Percentiles rank a stretch among this genome's conserved stretches.
Evolutionary conservation across 805 yeast genomes (phyloP).

Genomic region (Dipodascus geniculatus): DNA sequence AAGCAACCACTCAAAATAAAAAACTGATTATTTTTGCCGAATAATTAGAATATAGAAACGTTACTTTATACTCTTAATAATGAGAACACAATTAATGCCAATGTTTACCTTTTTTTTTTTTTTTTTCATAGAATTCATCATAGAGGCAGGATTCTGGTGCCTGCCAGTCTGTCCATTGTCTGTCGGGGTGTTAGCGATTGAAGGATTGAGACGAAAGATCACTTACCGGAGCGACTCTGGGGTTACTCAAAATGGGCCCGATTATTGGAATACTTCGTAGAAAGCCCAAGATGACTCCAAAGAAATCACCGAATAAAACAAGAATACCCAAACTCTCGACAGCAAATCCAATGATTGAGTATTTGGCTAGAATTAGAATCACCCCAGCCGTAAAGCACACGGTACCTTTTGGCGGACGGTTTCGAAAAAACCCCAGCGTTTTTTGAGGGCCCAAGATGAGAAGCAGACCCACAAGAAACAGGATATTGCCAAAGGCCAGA

Average conservation of each 20-base stretch:
- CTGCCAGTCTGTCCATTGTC: slow-evolving; percentile 48
- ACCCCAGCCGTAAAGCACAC: slow-evolving; percentile 70
- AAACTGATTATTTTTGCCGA: neutral
- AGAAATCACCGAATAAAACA: slow-evolving; percentile 86
- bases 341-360: slow-evolving; percentile 75
- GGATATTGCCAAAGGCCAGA: slow-evolving; percentile 77
- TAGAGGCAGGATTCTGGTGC: slow-evolving; percentile 56
- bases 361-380: slow-evolving; percentile 55
- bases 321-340: slow-evolving; percentile 83
- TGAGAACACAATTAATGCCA: neutral
- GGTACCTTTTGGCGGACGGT: slow-evolving; percentile 82
- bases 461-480: slow-evolving; percentile 71
- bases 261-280: slow-evolving; percentile 77
- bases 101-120: no score
- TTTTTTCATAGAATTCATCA: slow-evolving; percentile 18
- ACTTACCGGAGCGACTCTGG: slow-evolving; percentile 62
- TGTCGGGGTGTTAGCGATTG: slow-evolving; percentile 5
- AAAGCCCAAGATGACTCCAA: slow-evolving; percentile 78
- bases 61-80: no score
- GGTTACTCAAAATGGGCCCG: slow-evolving; percentile 76
- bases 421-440: slow-evolving; percentile 63
- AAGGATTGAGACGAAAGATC: neutral
- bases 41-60: neutral
- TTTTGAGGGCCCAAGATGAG: slow-evolving; percentile 82
- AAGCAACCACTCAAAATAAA: neutral